Evolutionary conservation across 2,329 filamentous ascomycete species (phyloP), one percentile per base, ranked within the genome.

Genomic region (Pseudocercospora musae): DNA sequence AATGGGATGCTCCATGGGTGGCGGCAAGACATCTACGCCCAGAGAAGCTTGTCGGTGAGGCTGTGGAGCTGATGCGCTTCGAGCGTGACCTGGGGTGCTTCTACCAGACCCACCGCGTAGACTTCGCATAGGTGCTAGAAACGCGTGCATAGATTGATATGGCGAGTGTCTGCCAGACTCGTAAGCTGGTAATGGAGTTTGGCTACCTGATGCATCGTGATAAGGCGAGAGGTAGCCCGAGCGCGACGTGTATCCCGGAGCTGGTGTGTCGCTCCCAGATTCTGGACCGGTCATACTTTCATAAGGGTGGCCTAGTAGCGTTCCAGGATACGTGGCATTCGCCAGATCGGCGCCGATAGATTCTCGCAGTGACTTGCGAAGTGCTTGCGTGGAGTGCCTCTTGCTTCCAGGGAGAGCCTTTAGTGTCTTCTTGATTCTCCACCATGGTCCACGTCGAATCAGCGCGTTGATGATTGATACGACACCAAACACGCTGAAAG

Each of bases 401-500:
- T 66, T 64, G 15, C 58, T 66, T 15, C 65, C 65, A n/a, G 65
- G 66, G 10, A 66, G 33, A 15, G 58, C 55, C 33, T 62, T 66
- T 27, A 40, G 31, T 18, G 65, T 65, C 21, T 64, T 66, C 63
- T 67, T 69, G 52, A 71, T 48, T 52, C 66, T 68, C 40, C 66
- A 33, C 68, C 69, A 72, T 4, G 71, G 70, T 4, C 67, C 70
- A 9, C 71, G 64, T 27, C 71, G 65, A 13, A 73, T 57, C 31
- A 72, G 63, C 10, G 68, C 70, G 44, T 73, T 73, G n/a, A 69
- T 60, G 4, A 73, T 64, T 5, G 70, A 59, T 15, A 67, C 61
- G 13, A 71, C 57, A 11, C 70, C 71, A 33, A 73, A 69, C 8
- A 66, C 58, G 58, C 69, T 71, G 58, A 70, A 73, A 15, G 60